A percentile compares a stretch with the other conserved stretches of the same genome.
phyloP scores from a whole-genome alignment of 768 basidiomycete genomes.

The Cystobasidium tubakii region DNA sequence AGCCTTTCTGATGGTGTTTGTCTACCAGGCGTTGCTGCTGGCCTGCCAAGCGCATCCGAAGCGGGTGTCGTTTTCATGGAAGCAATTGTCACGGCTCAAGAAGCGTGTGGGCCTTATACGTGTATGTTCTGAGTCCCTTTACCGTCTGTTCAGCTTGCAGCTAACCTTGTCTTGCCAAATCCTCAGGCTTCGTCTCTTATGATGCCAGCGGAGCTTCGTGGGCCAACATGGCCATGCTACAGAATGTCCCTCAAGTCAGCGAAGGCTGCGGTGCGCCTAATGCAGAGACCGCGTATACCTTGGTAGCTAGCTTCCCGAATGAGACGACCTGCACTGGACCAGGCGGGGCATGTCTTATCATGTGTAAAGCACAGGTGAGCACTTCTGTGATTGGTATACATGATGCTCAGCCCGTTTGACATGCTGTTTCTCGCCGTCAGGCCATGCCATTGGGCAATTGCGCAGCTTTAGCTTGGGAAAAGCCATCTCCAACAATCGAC shows the following conservation, averaged over 20 bases:
- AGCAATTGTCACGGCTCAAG: neutral
- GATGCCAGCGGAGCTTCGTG: conserved; percentile 23
- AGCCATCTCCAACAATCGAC: neutral
- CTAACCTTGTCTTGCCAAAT: neutral
- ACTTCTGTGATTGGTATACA: too few relatives aligned
- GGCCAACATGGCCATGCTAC: conserved; percentile 13
- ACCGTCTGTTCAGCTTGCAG: too few relatives aligned
- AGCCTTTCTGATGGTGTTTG: neutral
- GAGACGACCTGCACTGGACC: conserved; percentile 15
- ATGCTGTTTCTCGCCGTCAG: too few relatives aligned
- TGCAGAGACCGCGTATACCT: neutral
- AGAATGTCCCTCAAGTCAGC: conserved; percentile 6
- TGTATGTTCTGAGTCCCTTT: neutral
- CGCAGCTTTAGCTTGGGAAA: conserved; percentile 6
- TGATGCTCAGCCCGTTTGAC: too few relatives aligned
- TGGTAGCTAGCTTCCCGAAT: neutral
- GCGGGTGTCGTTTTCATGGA: conserved; percentile 29
- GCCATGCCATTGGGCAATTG: conserved; percentile 3
- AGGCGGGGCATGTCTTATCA: conserved; percentile 21
- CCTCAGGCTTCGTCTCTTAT: conserved; percentile 8
- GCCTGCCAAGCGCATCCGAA: conserved; percentile 15
- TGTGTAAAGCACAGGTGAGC: conserved; percentile 18
- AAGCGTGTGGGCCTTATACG: conserved; percentile 23
- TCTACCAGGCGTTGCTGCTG: conserved; percentile 11
- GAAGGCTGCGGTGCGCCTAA: neutral